Evolutionary conservation across 2,329 filamentous ascomycete genomes (phyloP), one percentile per base, ranked within the genome.

Genomic region (Colletotrichum limetticola): DNA sequence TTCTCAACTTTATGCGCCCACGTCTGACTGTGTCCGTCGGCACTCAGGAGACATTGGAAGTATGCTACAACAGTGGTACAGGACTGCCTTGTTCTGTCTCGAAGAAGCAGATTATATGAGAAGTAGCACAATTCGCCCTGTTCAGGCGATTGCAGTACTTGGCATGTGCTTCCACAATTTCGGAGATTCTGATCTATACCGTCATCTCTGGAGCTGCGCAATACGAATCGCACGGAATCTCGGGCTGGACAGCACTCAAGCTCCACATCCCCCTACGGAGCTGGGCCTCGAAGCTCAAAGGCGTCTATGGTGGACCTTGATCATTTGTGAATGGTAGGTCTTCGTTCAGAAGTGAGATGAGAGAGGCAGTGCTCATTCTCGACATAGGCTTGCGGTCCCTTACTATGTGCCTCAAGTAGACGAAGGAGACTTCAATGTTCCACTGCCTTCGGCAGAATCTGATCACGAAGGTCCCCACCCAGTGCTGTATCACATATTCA

Each of bases 141-240:
- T 76, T 5, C 75, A 76, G 63, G 61, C 75, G 5, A 66, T 76
- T 49, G 75, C 75, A 12, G 74, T 76, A 6, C 68, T 76, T 9
- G 74, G 75, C 30, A 76, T 76, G 37, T 67, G 68, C 37, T 76
- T 76, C 35, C 59, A 65, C 55, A 75, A 69, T 37, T 68, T 75
- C 24, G 75, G 75, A 2, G 75, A 75, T 53, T 37, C 66, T 12
- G 63, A 66, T 1, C 46, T 76, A 2, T 49, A 68, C n/a, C 30
- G 32, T 6, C 66, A 66, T 59, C n/a, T 76, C 22, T 74, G 75
- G 69, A 72, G 61, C 30, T 75, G 64, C 52, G 75, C 68, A 19
- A 74, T 76, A 16, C 68, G 75, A 11, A 75, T 72, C 49, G 75
- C 74, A 2, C 72, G 61, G 49, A 28, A 35, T 3, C 63, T 76